phyloP scores from a whole-genome alignment of 208 protist species.

The Leishmania arabica region DNA sequence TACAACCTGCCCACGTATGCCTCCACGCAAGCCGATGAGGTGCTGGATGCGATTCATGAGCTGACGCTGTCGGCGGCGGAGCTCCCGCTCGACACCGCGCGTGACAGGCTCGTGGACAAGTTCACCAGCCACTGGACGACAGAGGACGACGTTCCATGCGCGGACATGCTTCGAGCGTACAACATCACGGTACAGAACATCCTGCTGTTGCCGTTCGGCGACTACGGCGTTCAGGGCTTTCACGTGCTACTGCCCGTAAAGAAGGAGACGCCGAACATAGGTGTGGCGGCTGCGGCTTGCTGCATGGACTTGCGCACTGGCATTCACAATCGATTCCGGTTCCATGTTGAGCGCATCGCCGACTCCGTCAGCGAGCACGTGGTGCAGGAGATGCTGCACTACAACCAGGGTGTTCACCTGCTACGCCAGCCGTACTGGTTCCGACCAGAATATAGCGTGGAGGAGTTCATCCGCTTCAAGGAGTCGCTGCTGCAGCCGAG shows the following conservation, averaged over 20 bases:
- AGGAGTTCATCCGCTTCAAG: constrained; percentile 91
- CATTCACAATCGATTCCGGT: constrained; percentile 91
- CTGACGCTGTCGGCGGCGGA: constrained; percentile 86
- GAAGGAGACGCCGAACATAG: constrained; percentile 82
- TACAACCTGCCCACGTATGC: constrained; percentile 73
- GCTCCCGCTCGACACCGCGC: constrained; percentile 73
- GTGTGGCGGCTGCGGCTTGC: constrained; percentile 72
- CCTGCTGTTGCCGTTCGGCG: constrained; percentile 78
- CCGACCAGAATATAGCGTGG: constrained; percentile 87
- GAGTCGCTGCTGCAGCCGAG: constrained; percentile 87
- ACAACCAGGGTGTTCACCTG: constrained; percentile 82
- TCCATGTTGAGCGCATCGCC: constrained; percentile 89
- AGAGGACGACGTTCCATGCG: constrained; percentile 56
- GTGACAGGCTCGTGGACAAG: constrained; percentile 46
- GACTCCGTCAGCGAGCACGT: constrained; percentile 89
- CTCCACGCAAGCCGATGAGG: constrained; percentile 65
- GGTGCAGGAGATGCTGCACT: constrained; percentile 80
- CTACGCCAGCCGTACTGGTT: constrained; percentile 90
- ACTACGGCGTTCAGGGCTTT: constrained; percentile 87
- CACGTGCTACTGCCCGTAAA: constrained; percentile 73
- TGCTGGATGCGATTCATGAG: constrained; percentile 87
- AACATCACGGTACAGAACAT: constrained; percentile 72
- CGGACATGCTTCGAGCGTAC: constrained; percentile 53
- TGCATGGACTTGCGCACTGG: constrained; percentile 89
- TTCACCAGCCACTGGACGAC: constrained; percentile 79